Base-by-base conservation (phyloP, 1,284 basidiomycete species). In the Pseudozyma sp. region DNA sequence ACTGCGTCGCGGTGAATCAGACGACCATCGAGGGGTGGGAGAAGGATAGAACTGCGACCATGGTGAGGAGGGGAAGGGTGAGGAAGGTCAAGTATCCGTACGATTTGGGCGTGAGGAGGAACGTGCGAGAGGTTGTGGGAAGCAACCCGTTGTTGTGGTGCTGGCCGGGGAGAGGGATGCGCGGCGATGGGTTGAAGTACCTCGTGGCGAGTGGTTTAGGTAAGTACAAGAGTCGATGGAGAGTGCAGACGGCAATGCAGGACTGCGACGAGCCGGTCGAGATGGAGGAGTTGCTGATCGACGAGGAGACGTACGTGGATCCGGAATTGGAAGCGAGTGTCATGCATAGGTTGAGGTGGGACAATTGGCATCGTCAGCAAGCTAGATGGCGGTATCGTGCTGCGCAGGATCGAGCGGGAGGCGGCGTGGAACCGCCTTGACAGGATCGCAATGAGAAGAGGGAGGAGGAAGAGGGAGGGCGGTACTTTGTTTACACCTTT, bases 21-120 rank as follows among this genome's bases (percentile, higher is more conserved):
- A 99, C 96, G 0, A 98, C 96, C 0, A 97, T 99, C 61, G 96
- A 99, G 86, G 90, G 92, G 1, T 97, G 94, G 93, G 97, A 99
- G 84, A 97, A 97, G 86, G 94, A 99, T 81, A 94, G 92, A 84
- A 93, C 91, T 0, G 91, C 93, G 5, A 92, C 90, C 0, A 88
- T 98, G 76, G 89, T 94, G 47, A 89, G 92, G 13, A 87, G 92
- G 64, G 96, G 95, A 1, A 92, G 92, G 85, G 92, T 98, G 68
- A 39, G 66, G 14, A 75, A 93, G 90, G 87, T 96, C 82, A 93
- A 92, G 84, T 99, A 94, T 82, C 96, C 96, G 54, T 99, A 97
- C 57, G 72, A 96, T 83, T 86, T 98, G 50, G 94, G 94, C 7
- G 78, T 86, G 44, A 83, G 88, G 72, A 85, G 87, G 44, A 99